These are phyloP conservation scores for Exophiala mesophila DNA, from an alignment of 2,329 filamentous ascomycete genomes.

Conservation along the genomic window DNA sequence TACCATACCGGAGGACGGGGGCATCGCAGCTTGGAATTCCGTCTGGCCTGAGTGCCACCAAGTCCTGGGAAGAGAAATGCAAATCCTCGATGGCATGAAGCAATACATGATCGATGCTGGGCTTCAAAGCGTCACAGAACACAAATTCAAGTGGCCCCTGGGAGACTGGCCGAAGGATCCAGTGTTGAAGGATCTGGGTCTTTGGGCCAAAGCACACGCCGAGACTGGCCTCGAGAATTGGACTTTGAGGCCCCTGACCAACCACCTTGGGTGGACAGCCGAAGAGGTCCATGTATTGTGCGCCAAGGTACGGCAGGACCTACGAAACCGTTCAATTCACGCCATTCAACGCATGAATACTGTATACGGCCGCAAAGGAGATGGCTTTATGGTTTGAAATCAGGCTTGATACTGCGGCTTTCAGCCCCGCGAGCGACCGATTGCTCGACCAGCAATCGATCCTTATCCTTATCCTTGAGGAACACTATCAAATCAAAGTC, in stretches of 20 bases:
- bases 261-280: slow-evolving; percentile 27
- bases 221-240: slow-evolving; percentile 32
- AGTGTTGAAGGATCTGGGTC: slow-evolving; percentile 29
- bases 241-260: slow-evolving; percentile 30
- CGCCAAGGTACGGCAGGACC: slow-evolving; percentile 15
- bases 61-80: slow-evolving; percentile 31
- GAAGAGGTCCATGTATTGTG: slow-evolving; percentile 22
- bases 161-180: slow-evolving; percentile 30
- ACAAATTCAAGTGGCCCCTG: slow-evolving; percentile 29
- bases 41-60: slow-evolving; percentile 30
- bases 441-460: too few relatives aligned
- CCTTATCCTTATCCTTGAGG: too few relatives aligned
- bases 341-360: slow-evolving; percentile 22
- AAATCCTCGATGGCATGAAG: slow-evolving; percentile 22
- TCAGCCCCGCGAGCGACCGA: too few relatives aligned
- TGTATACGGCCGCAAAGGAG: slow-evolving; percentile 18
- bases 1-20: slow-evolving; percentile 32
- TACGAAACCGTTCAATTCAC: slow-evolving; percentile 14
- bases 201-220: slow-evolving; percentile 27
- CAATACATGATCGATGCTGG: slow-evolving; percentile 30
- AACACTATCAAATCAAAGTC: too few relatives aligned
- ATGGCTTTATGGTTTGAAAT: too few relatives aligned
- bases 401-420: too few relatives aligned
- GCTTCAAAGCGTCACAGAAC: slow-evolving; percentile 30
- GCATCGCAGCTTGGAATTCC: slow-evolving; percentile 31